Conservation (phyloP, 2,329 filamentous ascomycete species). For the Pseudogymnoascus sp. region DNA sequence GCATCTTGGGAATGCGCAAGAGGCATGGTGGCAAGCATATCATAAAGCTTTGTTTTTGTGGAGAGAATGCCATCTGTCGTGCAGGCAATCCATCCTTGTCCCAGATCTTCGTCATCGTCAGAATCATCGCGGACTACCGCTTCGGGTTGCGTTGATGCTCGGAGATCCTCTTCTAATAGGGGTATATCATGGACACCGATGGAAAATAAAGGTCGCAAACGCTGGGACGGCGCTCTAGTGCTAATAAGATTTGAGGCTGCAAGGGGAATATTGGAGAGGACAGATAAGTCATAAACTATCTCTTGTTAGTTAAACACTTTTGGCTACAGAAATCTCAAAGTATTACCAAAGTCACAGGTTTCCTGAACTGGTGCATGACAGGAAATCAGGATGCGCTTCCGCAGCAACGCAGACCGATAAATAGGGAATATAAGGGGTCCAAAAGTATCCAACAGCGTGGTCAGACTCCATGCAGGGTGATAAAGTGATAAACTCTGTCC, state of each 20-base stretch:
- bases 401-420: slow-evolving; percentile 73
- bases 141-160: slow-evolving; percentile 31
- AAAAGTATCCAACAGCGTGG: slow-evolving; percentile 68
- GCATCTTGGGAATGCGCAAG: slow-evolving; percentile 49
- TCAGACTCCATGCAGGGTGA: slow-evolving; percentile 80
- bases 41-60: slow-evolving; percentile 79
- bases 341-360: slow-evolving; percentile 78
- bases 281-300: slow-evolving; percentile 88
- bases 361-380: slow-evolving; percentile 77
- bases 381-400: slow-evolving; percentile 81
- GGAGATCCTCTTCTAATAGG: slow-evolving; percentile 57
- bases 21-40: slow-evolving; percentile 79
- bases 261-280: slow-evolving; percentile 79
- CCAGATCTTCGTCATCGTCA: slow-evolving; percentile 37
- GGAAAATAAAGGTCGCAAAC: slow-evolving; percentile 78
- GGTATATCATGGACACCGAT: slow-evolving; percentile 90
- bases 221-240: slow-evolving; percentile 48
- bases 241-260: slow-evolving; percentile 63
- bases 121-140: slow-evolving; percentile 25
- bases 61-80: slow-evolving; percentile 90
- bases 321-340: not conserved
- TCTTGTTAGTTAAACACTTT: slow-evolving; percentile 13
- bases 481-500: slow-evolving; percentile 63
- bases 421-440: slow-evolving; percentile 89
- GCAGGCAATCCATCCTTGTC: slow-evolving; percentile 79